Evolutionary conservation across 2,329 filamentous ascomycete species (phyloP), one percentile per base, ranked within the genome.

Genomic region (Fusarium keratoplasticum): DNA sequence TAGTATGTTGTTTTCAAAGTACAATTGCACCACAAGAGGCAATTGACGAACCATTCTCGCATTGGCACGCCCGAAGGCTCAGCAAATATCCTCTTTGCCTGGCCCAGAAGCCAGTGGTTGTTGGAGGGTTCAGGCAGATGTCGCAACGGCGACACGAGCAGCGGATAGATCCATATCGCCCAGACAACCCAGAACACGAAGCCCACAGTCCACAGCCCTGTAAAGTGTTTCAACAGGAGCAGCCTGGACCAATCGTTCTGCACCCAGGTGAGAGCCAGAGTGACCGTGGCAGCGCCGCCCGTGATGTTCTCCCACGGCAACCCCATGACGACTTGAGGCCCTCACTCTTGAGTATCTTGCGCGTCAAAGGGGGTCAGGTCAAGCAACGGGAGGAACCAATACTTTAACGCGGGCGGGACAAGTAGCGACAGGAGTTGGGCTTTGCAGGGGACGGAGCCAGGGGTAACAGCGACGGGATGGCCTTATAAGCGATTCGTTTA

Each of bases 121-220:
- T 80, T 82, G 2, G 76, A 70, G 0, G 87, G 86, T 47, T 84
- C 83, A 3, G 88, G 88, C 7, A 90, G 79, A 59, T 83, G 81
- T 18, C 85, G 82, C 65, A 89, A 80, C 3, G 87, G 86, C 22
- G 88, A 90, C 72, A 88, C 82, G 73, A 84, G 78, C 31, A 84
- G 83, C 18, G 88, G 88, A 73, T 86, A 89, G 35, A 89, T 77
- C 44, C 88, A 79, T 25, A 86, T 75, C 3, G 73, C 73, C 82
- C 84, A 89, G n/a, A 84, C 16, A 18, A 50, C 78, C 79, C 82
- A 87, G 5, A 74, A 38, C 10, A 83, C 36, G 22, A 82, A 67
- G 69, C 85, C 81, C 5, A 81, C 57, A 4, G 80, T 7, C 82
- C 82, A 88, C 31, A 81, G 67, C 14, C 70, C 70, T 8, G 75